phyloP scores from a whole-genome alignment of 192 early-diverging fungal genomes.

The Podila clonocystis region DNA sequence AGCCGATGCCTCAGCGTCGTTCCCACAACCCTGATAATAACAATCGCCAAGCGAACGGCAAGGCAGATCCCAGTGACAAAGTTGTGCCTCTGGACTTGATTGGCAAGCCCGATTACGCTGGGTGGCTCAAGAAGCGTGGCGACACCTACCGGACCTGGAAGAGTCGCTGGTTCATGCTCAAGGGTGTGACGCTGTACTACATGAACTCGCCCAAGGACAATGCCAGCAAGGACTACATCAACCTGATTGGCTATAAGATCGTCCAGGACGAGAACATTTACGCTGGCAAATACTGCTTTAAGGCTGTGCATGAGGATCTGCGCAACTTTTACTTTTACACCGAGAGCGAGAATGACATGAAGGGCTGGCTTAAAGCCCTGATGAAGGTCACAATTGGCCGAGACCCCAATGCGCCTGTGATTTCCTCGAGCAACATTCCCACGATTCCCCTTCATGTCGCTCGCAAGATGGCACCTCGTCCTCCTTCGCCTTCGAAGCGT shows the following conservation, averaged over 20 bases:
- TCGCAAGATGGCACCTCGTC: slow-evolving; percentile 63
- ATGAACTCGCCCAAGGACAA: slow-evolving; percentile 63
- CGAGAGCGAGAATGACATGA: slow-evolving; percentile 60
- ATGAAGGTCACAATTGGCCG: slow-evolving; percentile 73
- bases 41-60: slow-evolving; percentile 29
- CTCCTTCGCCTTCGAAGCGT: slow-evolving; percentile 42
- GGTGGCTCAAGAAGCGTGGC: slow-evolving; percentile 68
- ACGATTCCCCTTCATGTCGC: slow-evolving; percentile 67
- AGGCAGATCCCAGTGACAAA: slow-evolving; percentile 35
- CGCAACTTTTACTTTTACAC: slow-evolving; percentile 70
- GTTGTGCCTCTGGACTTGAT: slow-evolving; percentile 42
- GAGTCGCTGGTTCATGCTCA: slow-evolving; percentile 70
- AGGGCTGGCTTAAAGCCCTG: slow-evolving; percentile 66
- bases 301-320: slow-evolving; percentile 65
- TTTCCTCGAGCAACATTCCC: slow-evolving; percentile 67
- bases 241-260: slow-evolving; percentile 67
- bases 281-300: slow-evolving; percentile 71
- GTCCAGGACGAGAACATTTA: slow-evolving; percentile 69
- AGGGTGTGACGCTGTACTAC: slow-evolving; percentile 65
- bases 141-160: slow-evolving; percentile 71
- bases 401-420: slow-evolving; percentile 63
- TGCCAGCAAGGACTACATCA: slow-evolving; percentile 66
- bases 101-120: slow-evolving; percentile 65
- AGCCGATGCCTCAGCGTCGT: slow-evolving; percentile 13
- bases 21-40: slow-evolving; percentile 29